A percentile compares a stretch with the other conserved stretches of the same genome.
phyloP scores from a whole-genome alignment of 208 protist genomes.

The Leishmania martiniquensis region DNA sequence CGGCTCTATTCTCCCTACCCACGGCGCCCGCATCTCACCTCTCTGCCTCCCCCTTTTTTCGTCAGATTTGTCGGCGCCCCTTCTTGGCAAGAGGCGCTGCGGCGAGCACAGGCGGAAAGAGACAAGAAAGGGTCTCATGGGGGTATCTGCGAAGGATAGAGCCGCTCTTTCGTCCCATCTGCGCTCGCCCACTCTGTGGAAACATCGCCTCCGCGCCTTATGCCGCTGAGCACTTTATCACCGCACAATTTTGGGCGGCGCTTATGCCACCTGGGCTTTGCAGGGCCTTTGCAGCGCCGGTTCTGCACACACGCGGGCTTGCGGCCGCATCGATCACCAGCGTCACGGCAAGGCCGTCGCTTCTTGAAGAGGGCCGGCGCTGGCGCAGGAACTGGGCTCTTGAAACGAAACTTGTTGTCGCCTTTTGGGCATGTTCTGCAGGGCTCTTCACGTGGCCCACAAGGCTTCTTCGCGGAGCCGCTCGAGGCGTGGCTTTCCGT shows the following conservation, averaged over 20 bases:
- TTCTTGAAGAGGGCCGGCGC: neutral
- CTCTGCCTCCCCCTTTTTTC: neutral
- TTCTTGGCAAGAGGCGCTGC: neutral
- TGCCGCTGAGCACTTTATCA: neutral
- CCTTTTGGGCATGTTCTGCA: conserved; percentile 58
- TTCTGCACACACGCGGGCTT: neutral
- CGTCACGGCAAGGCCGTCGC: neutral
- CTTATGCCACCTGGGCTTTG: neutral
- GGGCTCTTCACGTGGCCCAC: conserved; percentile 43
- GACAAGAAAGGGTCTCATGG: neutral
- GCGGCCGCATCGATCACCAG: neutral
- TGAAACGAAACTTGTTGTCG: conserved; percentile 27
- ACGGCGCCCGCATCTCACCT: neutral
- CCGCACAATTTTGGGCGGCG: neutral
- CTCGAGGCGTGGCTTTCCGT: conserved; percentile 75
- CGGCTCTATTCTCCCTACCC: too few relatives aligned
- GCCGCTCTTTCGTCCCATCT: neutral
- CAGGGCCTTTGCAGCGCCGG: neutral
- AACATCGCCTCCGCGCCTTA: neutral
- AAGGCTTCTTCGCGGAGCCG: conserved; percentile 62
- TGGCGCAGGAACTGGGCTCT: neutral
- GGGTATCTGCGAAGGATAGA: neutral
- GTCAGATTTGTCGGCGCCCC: neutral
- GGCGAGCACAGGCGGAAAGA: neutral
- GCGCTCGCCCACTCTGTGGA: neutral